These are phyloP conservation scores for Russula earlei DNA, from an alignment of 768 basidiomycete genomes.

Conservation along the genomic window DNA sequence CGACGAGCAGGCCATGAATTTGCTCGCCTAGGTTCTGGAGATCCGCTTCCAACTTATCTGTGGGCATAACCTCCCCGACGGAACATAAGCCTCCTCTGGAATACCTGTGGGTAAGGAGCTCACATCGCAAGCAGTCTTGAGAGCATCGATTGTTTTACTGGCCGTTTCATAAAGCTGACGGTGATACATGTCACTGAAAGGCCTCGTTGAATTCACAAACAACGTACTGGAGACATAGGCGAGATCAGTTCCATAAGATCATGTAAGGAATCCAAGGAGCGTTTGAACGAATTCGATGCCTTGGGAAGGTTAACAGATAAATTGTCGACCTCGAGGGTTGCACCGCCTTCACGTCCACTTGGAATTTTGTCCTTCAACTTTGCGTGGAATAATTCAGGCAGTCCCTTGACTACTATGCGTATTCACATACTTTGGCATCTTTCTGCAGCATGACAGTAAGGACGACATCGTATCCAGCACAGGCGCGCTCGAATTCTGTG, in stretches of 20 bases:
- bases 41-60: not conserved
- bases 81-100: not conserved
- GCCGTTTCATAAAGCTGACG: not conserved
- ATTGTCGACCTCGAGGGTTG: not conserved
- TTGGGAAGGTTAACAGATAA: slow-evolving; percentile 3
- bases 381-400: not conserved
- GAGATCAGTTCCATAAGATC: not conserved
- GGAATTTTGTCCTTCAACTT: not conserved
- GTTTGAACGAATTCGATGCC: slow-evolving; percentile 3
- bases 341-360: not conserved
- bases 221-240: not conserved
- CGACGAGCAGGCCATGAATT: not conserved
- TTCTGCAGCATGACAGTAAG: not conserved
- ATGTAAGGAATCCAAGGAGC: not conserved
- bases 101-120: not conserved
- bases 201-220: not conserved
- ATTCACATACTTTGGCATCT: not conserved
- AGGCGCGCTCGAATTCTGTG: not conserved
- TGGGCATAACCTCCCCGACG: not conserved
- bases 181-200: not conserved
- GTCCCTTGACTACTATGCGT: not conserved
- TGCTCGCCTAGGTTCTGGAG: not conserved
- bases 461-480: not conserved
- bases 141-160: not conserved
- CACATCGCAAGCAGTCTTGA: slow-evolving; percentile 2